Base-by-base conservation (phyloP, 257 asterid genomes). In the Ilex asprella region DNA sequence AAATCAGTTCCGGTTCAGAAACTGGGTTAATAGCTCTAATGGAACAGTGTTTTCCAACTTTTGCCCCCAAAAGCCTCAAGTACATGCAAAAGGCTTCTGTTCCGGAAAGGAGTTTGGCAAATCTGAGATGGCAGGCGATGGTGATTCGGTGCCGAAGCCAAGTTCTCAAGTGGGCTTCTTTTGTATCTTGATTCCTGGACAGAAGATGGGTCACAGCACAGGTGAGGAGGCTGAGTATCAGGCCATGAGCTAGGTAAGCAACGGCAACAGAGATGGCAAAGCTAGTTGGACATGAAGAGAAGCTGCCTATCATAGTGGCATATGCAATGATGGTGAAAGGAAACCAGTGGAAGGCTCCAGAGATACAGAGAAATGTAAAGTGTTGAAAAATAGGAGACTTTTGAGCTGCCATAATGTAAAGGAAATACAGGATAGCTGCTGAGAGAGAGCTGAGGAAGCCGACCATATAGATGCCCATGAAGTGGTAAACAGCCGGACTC, bases 41-140 rank as follows among this genome's bases (percentile, higher is more conserved):
- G 41, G 97, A 89, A 62, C 97, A 89, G 59, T 76, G 72, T 46
- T 79, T 78, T 70, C 97, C 97, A 43, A 86, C 75, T 67, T 84
- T 72, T 16, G 84, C 86, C 0, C 97, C 97, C 55, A 89, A 59
- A 46, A 83, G 80, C 73, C 97, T 76, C 56, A 86, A 63, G 75
- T 89, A 86, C 39, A 81, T 75, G 70, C 97, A 82, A 51, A 86
- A 89, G 47, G 94, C 87, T 78, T 89, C 97, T 2, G 97, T 86
- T 54, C 97, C 97, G 3, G 97, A 89, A 29, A 89, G 91, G 47
- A 89, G 84, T 75, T 86, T 89, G 7, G 97, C 75, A 50, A 86
- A 89, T 73, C 97, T 78, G 49, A 84, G 81, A 75, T 89, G 94
- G 56, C 88, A 81, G 30, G 89, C 76, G 10, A 76, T 69, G 16